phyloP scores from a whole-genome alignment of 495 filamentous ascomycete genomes.

The Penicillium lividum region DNA sequence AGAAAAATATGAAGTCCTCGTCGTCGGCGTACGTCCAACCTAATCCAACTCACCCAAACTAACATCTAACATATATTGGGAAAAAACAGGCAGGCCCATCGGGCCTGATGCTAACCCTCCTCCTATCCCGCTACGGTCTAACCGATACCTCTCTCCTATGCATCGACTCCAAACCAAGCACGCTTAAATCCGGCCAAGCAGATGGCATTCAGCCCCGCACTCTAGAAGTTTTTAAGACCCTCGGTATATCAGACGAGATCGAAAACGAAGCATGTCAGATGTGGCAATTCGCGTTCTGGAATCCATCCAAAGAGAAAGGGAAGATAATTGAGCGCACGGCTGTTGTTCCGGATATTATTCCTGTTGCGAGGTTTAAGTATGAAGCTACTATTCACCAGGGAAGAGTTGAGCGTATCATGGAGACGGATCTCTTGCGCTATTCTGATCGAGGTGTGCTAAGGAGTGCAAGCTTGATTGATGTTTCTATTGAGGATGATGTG shows the following conservation, averaged over 20 bases:
- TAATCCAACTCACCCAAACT: background rate
- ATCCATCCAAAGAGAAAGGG: conserved; percentile 46
- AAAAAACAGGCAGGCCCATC: conserved; percentile 42
- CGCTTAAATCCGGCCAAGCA: conserved; percentile 59
- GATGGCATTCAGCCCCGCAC: conserved; percentile 64
- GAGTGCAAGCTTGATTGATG: conserved; percentile 51
- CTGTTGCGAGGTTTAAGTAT: conserved; percentile 52
- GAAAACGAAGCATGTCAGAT: conserved; percentile 40
- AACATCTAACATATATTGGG: background rate
- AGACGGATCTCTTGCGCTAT: conserved; percentile 53
- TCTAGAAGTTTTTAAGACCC: conserved; percentile 60
- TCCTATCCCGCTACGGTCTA: conserved; percentile 52
- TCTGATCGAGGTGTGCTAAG: conserved; percentile 52
- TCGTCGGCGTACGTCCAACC: conserved; percentile 26
- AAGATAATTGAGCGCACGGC: conserved; percentile 55
- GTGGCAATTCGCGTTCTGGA: conserved; percentile 49
- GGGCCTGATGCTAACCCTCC: conserved; percentile 47
- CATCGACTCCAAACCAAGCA: conserved; percentile 45
- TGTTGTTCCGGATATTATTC: conserved; percentile 46
- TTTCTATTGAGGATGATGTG: conserved; percentile 56
- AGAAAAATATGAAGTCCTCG: conserved; percentile 43
- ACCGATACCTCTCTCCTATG: conserved; percentile 45
- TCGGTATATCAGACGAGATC: conserved; percentile 40
- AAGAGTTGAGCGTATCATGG: conserved; percentile 60
- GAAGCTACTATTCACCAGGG: conserved; percentile 64